Conservation (phyloP, 306 rosid genomes). For the Clitoria ternatea region DNA sequence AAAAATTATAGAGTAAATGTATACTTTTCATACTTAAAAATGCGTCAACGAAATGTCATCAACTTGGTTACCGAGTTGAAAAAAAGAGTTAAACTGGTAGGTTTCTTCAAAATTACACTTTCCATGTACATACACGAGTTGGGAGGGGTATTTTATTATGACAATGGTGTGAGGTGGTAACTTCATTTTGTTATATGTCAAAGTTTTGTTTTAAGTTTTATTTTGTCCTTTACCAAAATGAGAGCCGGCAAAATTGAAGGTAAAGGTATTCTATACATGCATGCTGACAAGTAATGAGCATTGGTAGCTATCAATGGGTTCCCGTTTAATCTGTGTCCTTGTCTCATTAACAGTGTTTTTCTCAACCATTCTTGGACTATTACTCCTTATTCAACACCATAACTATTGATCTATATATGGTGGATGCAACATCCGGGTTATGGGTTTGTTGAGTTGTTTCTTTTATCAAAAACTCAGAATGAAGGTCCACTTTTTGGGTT, state of each 20-base stretch:
- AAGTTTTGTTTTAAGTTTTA: background rate
- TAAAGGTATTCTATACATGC: background rate
- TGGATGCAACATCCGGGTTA: constrained; percentile 17
- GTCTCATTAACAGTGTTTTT: constrained; percentile 15
- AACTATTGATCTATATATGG: background rate
- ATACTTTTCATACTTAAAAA: background rate
- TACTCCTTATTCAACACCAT: background rate
- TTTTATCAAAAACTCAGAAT: background rate
- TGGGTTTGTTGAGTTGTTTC: background rate
- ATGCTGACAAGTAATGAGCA: constrained; percentile 1
- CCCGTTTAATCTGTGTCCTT: background rate
- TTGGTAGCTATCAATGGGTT: background rate
- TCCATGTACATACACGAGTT: background rate
- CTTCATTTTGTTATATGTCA: background rate
- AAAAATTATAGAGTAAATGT: background rate
- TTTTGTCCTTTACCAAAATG: background rate
- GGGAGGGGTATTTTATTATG: background rate
- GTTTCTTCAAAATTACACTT: too few species aligned
- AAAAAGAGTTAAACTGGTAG: too few species aligned
- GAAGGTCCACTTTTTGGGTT: background rate
- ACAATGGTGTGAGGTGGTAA: background rate
- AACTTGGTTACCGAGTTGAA: too few species aligned
- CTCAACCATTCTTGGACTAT: background rate
- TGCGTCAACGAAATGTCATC: too few species aligned
- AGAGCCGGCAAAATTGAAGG: constrained; percentile 3